Conservation (phyloP, 306 rosid species). For the Quercus mongolica region DNA sequence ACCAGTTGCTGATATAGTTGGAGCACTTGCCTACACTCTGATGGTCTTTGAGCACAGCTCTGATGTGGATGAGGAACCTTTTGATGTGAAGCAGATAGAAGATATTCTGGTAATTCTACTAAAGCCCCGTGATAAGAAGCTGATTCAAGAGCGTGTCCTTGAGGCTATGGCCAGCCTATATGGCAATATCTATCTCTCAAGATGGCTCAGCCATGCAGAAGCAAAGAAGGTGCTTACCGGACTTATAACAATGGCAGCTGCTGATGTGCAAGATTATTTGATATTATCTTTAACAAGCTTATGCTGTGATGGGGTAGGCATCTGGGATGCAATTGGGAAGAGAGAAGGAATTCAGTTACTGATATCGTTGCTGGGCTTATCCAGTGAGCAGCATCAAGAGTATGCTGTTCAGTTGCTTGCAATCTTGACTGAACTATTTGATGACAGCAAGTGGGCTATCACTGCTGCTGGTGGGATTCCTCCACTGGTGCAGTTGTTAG, state of each 20-base stretch:
- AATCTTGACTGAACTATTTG: slow-evolving; percentile 78
- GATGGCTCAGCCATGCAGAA: slow-evolving; percentile 66
- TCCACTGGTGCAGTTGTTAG: slow-evolving; percentile 86
- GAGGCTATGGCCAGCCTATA: slow-evolving; percentile 98
- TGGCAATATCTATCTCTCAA: slow-evolving; percentile 75
- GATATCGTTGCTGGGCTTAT: slow-evolving; percentile 75
- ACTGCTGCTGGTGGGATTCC: slow-evolving; percentile 99
- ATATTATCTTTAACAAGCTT: slow-evolving; percentile 73
- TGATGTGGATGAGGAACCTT: slow-evolving; percentile 45
- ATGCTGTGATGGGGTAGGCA: slow-evolving; percentile 68
- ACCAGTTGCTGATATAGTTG: slow-evolving; percentile 89
- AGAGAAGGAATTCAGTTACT: slow-evolving; percentile 96
- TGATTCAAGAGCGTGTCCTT: slow-evolving; percentile 87
- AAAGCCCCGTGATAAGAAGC: slow-evolving; percentile 72
- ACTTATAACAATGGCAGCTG: slow-evolving; percentile 78
- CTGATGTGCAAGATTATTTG: slow-evolving; percentile 77
- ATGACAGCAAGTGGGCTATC: slow-evolving; percentile 99
- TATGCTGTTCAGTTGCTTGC: slow-evolving; percentile 84
- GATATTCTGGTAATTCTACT: slow-evolving; percentile 74
- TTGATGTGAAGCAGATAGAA: slow-evolving; percentile 69
- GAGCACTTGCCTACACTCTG: slow-evolving; percentile 90
- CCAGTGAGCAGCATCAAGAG: slow-evolving; percentile 97
- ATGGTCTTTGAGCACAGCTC: slow-evolving; percentile 72
- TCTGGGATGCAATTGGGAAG: slow-evolving; percentile 88
- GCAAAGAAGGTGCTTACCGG: slow-evolving; percentile 86